Percentiles rank a stretch among this genome's conserved stretches.
These are phyloP conservation scores for Suhomyces tanzawaensis DNA, from an alignment of 805 yeast genomes.

Conservation along the genomic window DNA sequence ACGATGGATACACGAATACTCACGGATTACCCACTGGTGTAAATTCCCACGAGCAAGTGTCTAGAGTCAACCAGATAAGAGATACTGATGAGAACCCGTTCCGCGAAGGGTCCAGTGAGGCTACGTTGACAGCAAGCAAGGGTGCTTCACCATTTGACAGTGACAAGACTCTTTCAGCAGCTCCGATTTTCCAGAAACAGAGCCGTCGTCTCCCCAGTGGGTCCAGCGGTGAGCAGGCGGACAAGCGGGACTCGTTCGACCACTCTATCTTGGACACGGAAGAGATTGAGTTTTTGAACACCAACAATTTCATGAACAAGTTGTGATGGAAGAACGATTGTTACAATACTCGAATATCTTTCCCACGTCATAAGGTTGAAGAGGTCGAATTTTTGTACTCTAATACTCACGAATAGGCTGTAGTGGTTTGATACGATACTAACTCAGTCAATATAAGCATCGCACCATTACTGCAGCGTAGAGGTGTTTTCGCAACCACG, in stretches of 20 bases:
- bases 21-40: background rate
- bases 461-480: too few species aligned
- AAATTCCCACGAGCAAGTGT: background rate
- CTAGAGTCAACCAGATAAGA: background rate
- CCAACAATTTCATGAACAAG: conserved; percentile 12
- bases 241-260: background rate
- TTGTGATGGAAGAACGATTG: background rate
- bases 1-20: conserved; percentile 22
- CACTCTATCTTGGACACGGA: conserved; percentile 22
- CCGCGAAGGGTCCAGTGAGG: background rate
- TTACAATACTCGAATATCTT: too few species aligned
- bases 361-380: too few species aligned
- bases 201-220: background rate
- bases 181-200: background rate
- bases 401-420: too few species aligned
- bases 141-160: too few species aligned
- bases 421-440: too few species aligned
- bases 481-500: too few species aligned
- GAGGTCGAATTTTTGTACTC: too few species aligned
- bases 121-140: background rate
- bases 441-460: too few species aligned
- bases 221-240: background rate
- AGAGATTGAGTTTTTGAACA: conserved; percentile 21
- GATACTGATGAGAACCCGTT: background rate
- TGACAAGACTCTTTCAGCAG: too few species aligned